Percentiles rank a stretch among this genome's conserved stretches.
Evolutionary conservation across 176 grass and related monocot species (phyloP).

Genomic region (Carex cristatella): DNA sequence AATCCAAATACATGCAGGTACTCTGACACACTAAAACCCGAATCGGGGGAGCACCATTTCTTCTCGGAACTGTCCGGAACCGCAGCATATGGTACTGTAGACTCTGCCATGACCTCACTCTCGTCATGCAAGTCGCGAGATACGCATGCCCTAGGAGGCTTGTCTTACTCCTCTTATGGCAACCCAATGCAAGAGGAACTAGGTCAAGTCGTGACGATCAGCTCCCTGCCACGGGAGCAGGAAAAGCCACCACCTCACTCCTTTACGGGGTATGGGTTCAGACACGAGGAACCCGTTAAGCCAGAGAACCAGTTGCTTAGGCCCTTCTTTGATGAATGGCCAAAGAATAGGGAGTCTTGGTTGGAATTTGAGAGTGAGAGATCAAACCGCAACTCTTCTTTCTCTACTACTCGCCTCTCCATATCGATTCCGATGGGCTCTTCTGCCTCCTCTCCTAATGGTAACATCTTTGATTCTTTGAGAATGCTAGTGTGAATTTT

Average conservation of each 20-base stretch:
- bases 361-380: slow-evolving; percentile 71
- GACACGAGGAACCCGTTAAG: slow-evolving; percentile 44
- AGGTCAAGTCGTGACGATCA: slow-evolving; percentile 61
- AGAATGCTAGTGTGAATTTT: background rate
- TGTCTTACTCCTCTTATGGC: slow-evolving; percentile 44
- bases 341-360: slow-evolving; percentile 70
- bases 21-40: slow-evolving; percentile 49
- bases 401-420: slow-evolving; percentile 89
- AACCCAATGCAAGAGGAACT: slow-evolving; percentile 55
- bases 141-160: slow-evolving; percentile 30
- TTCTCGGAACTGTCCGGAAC: slow-evolving; percentile 69
- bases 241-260: slow-evolving; percentile 46
- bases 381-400: slow-evolving; percentile 53
- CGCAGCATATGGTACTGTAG: slow-evolving; percentile 47
- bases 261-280: slow-evolving; percentile 32
- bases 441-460: slow-evolving; percentile 36
- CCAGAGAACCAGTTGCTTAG: slow-evolving; percentile 78
- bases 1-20: slow-evolving; percentile 38
- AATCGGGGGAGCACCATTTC: slow-evolving; percentile 60
- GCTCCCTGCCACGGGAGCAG: slow-evolving; percentile 58
- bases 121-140: slow-evolving; percentile 43
- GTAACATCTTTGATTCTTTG: background rate
- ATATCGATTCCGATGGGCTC: slow-evolving; percentile 85
- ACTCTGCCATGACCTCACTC: slow-evolving; percentile 40
- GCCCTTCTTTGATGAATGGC: slow-evolving; percentile 98